A percentile compares a stretch with the other conserved stretches of the same genome.
Conservation (phyloP, 139 green algal genomes). For the Nannochloris sp. region DNA sequence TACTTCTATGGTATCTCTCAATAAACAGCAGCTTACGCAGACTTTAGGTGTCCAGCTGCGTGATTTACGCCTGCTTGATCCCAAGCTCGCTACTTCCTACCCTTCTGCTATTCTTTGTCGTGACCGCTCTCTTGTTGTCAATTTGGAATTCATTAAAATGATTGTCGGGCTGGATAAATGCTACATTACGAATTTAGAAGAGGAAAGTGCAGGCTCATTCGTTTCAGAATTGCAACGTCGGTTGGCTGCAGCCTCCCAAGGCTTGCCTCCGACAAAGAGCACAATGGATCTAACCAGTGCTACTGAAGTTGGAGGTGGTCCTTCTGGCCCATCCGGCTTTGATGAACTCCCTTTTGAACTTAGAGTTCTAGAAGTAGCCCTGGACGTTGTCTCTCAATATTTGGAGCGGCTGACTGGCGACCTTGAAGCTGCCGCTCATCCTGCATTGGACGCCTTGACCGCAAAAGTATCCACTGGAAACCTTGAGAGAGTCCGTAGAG, state of each 20-base stretch:
- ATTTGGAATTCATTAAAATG: slow-evolving; percentile 39
- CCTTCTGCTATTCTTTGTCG: slow-evolving; percentile 40
- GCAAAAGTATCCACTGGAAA: slow-evolving; percentile 68
- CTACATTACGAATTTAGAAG: slow-evolving; percentile 33
- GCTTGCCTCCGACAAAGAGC: slow-evolving; percentile 4
- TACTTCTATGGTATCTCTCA: slow-evolving; percentile 9
- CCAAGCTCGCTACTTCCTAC: slow-evolving; percentile 32
- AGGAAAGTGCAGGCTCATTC: slow-evolving; percentile 19
- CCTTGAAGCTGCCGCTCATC: slow-evolving; percentile 74
- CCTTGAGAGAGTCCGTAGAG: slow-evolving; percentile 81
- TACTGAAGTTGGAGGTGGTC: neutral
- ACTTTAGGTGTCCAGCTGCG: slow-evolving; percentile 26
- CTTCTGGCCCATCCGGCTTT: neutral
- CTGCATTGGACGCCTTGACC: slow-evolving; percentile 80
- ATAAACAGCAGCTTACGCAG: slow-evolving; percentile 17
- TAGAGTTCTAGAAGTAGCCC: slow-evolving; percentile 42
- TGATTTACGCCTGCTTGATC: slow-evolving; percentile 33
- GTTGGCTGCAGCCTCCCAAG: slow-evolving; percentile 3
- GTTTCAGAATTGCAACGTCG: slow-evolving; percentile 22
- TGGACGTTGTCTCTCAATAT: slow-evolving; percentile 47
- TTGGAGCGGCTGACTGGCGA: slow-evolving; percentile 67
- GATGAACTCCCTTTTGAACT: slow-evolving; percentile 49
- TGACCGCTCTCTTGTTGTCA: slow-evolving; percentile 30
- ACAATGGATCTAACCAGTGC: neutral
- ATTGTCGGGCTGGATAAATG: slow-evolving; percentile 24